Evolutionary conservation across 306 rosid genomes (phyloP).

Genomic region (Rubus parviflorus): DNA sequence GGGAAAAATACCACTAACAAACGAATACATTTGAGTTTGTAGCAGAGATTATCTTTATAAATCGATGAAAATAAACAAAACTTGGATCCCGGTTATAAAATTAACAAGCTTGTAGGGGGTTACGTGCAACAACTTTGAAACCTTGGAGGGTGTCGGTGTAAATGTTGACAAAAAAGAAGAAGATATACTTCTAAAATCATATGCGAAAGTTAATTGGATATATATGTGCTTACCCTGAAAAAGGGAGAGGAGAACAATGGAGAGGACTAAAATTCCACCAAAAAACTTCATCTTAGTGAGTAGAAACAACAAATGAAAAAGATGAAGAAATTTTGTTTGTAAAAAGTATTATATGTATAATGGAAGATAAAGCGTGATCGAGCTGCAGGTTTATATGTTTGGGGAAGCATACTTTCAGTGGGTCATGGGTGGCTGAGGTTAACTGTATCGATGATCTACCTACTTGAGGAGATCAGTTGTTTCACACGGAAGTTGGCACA

Average conservation of each 20-base stretch:
- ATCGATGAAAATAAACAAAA: too few relatives aligned
- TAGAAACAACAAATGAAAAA: not conserved
- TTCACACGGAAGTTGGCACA: conserved; percentile 2
- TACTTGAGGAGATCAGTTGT: conserved; percentile 3
- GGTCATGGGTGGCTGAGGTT: not conserved
- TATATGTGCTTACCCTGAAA: conserved; percentile 1
- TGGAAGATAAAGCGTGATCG: not conserved
- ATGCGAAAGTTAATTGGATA: not conserved
- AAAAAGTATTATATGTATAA: not conserved
- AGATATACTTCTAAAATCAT: not conserved
- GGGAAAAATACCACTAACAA: not conserved
- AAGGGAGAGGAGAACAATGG: not conserved
- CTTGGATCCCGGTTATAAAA: too few relatives aligned
- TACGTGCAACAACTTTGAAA: too few relatives aligned
- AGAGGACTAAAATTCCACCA: not conserved
- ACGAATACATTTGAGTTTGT: not conserved
- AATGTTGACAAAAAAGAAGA: too few relatives aligned
- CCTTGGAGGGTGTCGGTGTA: too few relatives aligned
- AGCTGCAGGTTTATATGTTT: conserved; percentile 1
- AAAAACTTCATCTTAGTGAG: conserved; percentile 2
- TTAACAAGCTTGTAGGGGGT: too few relatives aligned
- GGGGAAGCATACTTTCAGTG: not conserved
- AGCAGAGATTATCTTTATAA: not conserved
- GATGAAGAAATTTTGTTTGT: not conserved
- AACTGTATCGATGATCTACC: not conserved